Evolutionary conservation across 176 grass and related monocot species (phyloP), one percentile per base, ranked within the genome.

Genomic region (Oryza longistaminata): DNA sequence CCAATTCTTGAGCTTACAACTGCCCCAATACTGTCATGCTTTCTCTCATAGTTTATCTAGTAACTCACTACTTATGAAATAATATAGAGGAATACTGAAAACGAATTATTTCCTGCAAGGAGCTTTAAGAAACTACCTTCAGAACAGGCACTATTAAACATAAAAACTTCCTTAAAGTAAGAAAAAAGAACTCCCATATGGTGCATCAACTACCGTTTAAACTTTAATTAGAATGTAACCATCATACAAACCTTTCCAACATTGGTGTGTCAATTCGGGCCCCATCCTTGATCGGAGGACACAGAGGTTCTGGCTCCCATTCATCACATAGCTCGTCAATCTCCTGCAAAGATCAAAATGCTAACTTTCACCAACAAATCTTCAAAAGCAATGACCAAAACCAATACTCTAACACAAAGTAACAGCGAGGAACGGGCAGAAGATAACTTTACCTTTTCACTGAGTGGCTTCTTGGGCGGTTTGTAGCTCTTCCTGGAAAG

Each of bases 401-500:
- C 27, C 34, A 29, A 61, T 68, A 46, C 2, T 62, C 2, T 62
- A 31, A 4, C 64, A 71, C 29, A 6, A 76, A 8, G 7, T 73
- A 39, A 34, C 33, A 82, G 34, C 70, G 7, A 85, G 40, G 22
- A 82, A 14, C 34, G 11, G 31, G 45, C 15, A 82, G 31, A 70
- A 84, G 40, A 86, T 71, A 11, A 81, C 74, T 69, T 25, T 39
- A 98, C 93, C 91, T 95, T 98, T 82, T 98, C 96, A 64, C 76
- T 89, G 9, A 95, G 88, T 55, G 93, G 96, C 75, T 95, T 98
- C 83, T 98, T 95, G 17, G 93, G 96, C 12, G 93, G 93, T 60
- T 95, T 98, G 83, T 98, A 95, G 71, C 93, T 98, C 89, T 98
- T 98, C 75, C 96, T 88, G 21, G 91, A 90, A 66, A 98, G 96